These are phyloP conservation scores for Solanum infundibuliforme DNA, from an alignment of 257 asterid genomes.

Conservation along the genomic window DNA sequence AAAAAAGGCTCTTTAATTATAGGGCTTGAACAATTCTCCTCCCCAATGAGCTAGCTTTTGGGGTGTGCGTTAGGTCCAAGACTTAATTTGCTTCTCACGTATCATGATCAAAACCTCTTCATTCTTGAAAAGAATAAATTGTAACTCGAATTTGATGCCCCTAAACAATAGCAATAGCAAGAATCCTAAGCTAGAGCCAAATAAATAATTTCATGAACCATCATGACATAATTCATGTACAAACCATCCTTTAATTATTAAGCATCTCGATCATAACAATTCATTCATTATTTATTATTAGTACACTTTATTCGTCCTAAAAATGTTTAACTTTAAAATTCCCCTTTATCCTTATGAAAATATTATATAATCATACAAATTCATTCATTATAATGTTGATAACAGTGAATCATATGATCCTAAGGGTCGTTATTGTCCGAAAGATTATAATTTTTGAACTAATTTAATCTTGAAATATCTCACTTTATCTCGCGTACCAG, in stretches of 20 bases:
- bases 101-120: fast-evolving
- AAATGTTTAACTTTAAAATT: too few relatives aligned
- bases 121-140: neutral
- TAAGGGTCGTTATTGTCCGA: neutral
- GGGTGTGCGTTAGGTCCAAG: neutral
- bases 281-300: neutral
- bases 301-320: too few relatives aligned
- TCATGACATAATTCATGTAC: neutral
- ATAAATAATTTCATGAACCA: neutral
- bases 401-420: neutral
- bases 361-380: neutral
- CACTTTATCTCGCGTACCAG: neutral
- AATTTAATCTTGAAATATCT: neutral
- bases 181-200: neutral
- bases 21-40: neutral
- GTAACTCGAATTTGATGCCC: neutral
- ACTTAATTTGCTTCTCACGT: neutral
- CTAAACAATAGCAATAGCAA: neutral
- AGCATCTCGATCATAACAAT: too few relatives aligned
- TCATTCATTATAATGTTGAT: neutral
- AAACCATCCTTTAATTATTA: too few relatives aligned
- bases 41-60: neutral
- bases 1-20: too few relatives aligned
- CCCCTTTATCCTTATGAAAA: neutral
- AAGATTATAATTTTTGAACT: neutral